phyloP scores from a whole-genome alignment of 495 filamentous ascomycete genomes.

The Monascus purpureus region DNA sequence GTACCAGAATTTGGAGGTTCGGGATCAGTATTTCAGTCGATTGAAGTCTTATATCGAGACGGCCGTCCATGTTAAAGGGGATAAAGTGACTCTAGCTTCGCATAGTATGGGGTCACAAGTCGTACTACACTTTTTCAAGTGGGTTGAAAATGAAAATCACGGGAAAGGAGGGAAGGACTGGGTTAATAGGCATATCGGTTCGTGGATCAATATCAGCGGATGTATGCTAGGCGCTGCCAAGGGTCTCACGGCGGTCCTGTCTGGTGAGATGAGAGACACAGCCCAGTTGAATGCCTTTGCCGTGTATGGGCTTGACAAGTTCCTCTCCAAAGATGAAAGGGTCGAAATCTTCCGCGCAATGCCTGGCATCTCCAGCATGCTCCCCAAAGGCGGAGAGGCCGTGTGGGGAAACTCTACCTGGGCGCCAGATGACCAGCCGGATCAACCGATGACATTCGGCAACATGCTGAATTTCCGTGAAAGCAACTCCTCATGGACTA shows the following conservation, averaged over 20 bases:
- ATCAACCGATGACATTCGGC: slow-evolving; percentile 58
- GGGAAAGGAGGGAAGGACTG: slow-evolving; percentile 74
- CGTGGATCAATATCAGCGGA: slow-evolving; percentile 95
- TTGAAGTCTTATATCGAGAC: slow-evolving; percentile 84
- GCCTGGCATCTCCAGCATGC: slow-evolving; percentile 92
- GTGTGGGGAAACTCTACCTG: slow-evolving; percentile 86
- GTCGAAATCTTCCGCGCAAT: slow-evolving; percentile 92
- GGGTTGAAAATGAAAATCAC: slow-evolving; percentile 70
- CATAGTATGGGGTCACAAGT: slow-evolving; percentile 98
- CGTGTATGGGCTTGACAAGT: slow-evolving; percentile 93
- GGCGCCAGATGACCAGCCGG: slow-evolving; percentile 77
- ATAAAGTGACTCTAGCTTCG: slow-evolving; percentile 77
- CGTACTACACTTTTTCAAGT: slow-evolving; percentile 92
- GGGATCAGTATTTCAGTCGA: slow-evolving; percentile 87
- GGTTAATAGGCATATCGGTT: slow-evolving; percentile 82
- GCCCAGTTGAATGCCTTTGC: slow-evolving; percentile 96
- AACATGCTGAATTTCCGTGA: slow-evolving; percentile 78
- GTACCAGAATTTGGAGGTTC: slow-evolving; percentile 71
- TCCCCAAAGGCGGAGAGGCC: slow-evolving; percentile 87
- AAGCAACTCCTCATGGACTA: slow-evolving; percentile 45
- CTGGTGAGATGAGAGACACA: slow-evolving; percentile 96
- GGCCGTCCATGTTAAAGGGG: slow-evolving; percentile 47
- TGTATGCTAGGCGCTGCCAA: slow-evolving; percentile 96
- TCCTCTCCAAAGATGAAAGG: slow-evolving; percentile 76
- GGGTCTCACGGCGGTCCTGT: slow-evolving; percentile 78